Evolutionary conservation across 2,329 filamentous ascomycete genomes (phyloP), one percentile per base, ranked within the genome.

Genomic region (Paecilomyces fulvus): DNA sequence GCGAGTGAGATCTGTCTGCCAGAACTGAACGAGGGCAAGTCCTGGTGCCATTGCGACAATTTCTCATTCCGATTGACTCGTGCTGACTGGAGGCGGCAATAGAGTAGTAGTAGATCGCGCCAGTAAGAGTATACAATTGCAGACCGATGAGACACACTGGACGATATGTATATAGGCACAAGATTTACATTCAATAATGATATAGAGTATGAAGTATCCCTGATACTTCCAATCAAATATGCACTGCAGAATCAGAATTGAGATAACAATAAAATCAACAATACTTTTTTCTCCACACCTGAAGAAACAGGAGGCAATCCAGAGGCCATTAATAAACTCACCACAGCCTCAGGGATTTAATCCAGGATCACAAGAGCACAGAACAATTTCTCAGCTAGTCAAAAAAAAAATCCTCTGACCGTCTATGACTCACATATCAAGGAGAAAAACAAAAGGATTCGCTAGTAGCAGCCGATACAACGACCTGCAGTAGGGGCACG

Each of bases 1-100:
- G 56, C 67, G 70, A 52, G 65, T 63, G 54, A 61, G 65, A 58
- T 69, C 64, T 58, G 65, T 72, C 59, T 61, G 67, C 73, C 71
- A 75, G 55, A 73, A 68, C 58, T 61, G 67, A 60, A 65, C 59
- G 54, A 74, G 68, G 51, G 65, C 61, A 30, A 60, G 55, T 25
- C 20, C 48, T 23, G 48, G 48, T 21, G 48, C 48, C 48, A 49
- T 49, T 10, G 48, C 12, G 48, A 49, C 48, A 28, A 49, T 17
- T 23, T 49, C 48, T 49, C 48, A 49, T 49, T 49, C 7, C 48
- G 48, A 20, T 10, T 20, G 6, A 43, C 14, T 43, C 5, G 37
- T 43, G 37, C 37, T 43, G 37, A 43, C 37, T 17, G n/a, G 37
- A 43, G 37, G 37, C n/a, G 20, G 37, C 14, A 43, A 43, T 43